phyloP scores from a whole-genome alignment of 169 alveolate species.

The Plasmodium gonderi region DNA sequence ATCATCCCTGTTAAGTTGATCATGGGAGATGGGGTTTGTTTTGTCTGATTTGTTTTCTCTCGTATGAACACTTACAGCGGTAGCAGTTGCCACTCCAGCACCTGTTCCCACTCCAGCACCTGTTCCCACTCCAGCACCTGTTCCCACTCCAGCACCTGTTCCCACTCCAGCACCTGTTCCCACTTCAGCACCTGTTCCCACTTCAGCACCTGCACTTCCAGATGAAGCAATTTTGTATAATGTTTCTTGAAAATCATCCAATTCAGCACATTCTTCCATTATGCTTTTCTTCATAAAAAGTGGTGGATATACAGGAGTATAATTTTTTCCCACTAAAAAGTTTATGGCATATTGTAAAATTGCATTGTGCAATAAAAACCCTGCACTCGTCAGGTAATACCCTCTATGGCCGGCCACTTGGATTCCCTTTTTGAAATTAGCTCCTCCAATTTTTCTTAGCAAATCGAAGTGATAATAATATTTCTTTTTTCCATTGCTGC shows the following conservation, averaged over 20 bases:
- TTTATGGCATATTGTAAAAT: conserved; percentile 93
- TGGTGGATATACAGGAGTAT: conserved; percentile 98
- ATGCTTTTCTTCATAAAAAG: conserved; percentile 95
- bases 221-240: conserved; percentile 88
- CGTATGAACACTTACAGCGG: neutral
- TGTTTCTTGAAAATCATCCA: conserved; percentile 98
- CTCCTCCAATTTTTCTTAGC: conserved; percentile 91
- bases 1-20: conserved; percentile 87
- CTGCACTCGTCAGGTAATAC: conserved; percentile 95
- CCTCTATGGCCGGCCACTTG: conserved; percentile 99
- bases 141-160: no score
- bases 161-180: no score
- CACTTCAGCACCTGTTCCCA: neutral
- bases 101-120: no score
- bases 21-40: conserved; percentile 57
- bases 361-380: conserved; percentile 97
- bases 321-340: conserved; percentile 93
- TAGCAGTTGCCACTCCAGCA: neutral
- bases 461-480: conserved; percentile 93
- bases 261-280: conserved; percentile 98
- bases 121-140: no score
- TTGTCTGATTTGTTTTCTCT: neutral
- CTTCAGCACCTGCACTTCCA: neutral
- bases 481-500: neutral
- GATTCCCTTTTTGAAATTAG: conserved; percentile 93